Evolutionary conservation across 164 flowering plant species (phyloP).

Genomic region (Akebia trifoliata): DNA sequence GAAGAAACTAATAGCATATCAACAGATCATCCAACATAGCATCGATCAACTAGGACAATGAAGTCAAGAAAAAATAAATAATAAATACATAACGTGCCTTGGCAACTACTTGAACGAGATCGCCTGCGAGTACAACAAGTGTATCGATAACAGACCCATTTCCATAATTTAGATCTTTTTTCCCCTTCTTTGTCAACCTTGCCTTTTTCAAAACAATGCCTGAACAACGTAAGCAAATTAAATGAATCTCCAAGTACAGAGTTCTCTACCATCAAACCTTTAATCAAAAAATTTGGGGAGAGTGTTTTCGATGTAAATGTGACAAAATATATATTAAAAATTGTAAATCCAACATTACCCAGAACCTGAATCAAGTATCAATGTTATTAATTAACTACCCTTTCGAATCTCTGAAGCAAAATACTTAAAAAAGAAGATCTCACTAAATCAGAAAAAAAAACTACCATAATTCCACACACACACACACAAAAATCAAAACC

Average conservation of each 20-base stretch:
- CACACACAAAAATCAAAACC: slow-evolving; percentile 16
- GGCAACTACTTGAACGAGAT: slow-evolving; percentile 80
- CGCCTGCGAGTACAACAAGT: slow-evolving; percentile 49
- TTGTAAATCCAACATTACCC: background rate
- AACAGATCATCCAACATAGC: slow-evolving; percentile 4
- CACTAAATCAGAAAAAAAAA: slow-evolving; percentile 8
- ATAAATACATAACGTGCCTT: slow-evolving; percentile 43
- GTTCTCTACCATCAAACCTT: too few species aligned
- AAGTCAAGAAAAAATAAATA: background rate
- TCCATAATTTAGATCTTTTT: slow-evolving; percentile 29
- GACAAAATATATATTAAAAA: background rate
- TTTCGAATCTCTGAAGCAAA: background rate
- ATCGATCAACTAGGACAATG: background rate
- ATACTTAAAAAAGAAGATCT: background rate
- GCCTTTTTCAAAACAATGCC: slow-evolving; percentile 76
- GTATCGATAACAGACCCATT: slow-evolving; percentile 48
- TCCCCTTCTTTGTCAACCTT: slow-evolving; percentile 61
- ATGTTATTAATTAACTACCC: background rate
- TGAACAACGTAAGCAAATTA: slow-evolving; percentile 14
- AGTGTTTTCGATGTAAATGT: background rate
- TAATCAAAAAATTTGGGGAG: too few species aligned
- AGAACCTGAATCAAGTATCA: background rate
- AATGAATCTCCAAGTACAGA: background rate
- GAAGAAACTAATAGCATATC: slow-evolving; percentile 7
- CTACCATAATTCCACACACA: background rate